Evolutionary conservation across 2,329 filamentous ascomycete species (phyloP).

Genomic region (Diplodia sapinea): DNA sequence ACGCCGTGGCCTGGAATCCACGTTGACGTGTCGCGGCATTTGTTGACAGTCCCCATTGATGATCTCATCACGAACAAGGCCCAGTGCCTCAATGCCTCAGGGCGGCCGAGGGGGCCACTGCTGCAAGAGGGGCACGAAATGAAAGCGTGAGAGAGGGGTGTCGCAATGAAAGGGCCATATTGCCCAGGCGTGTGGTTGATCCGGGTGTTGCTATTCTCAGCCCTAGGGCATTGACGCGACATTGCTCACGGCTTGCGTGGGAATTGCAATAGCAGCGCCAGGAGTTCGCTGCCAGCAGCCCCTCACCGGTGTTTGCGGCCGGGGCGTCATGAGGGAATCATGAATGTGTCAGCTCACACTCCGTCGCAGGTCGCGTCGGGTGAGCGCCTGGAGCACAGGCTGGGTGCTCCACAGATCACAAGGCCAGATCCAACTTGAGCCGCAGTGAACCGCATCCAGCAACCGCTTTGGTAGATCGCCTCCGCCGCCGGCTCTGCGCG

Average conservation of each 20-base stretch:
- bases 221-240: slow-evolving; percentile 22
- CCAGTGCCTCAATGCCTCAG: not conserved
- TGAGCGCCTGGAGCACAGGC: slow-evolving; percentile 9
- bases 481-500: too few relatives aligned
- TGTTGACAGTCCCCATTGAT: slow-evolving; percentile 21
- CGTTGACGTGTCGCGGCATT: slow-evolving; percentile 30
- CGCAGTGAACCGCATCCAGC: slow-evolving; percentile 18
- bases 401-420: slow-evolving; percentile 16
- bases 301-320: slow-evolving; percentile 13
- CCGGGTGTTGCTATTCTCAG: slow-evolving; percentile 30
- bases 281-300: slow-evolving; percentile 5
- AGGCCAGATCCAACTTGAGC: slow-evolving; percentile 24
- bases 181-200: slow-evolving; percentile 20
- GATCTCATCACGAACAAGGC: slow-evolving; percentile 11
- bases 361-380: slow-evolving; percentile 12
- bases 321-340: slow-evolving; percentile 24
- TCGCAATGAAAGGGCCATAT: slow-evolving; percentile 8
- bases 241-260: slow-evolving; percentile 23
- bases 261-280: slow-evolving; percentile 13
- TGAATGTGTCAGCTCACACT: slow-evolving; percentile 27
- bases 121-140: slow-evolving; percentile 12
- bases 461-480: slow-evolving; percentile 11
- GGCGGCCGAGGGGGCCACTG: not conserved
- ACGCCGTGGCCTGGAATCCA: not conserved
- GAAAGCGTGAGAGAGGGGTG: not conserved